These are phyloP conservation scores for Aristolochia fimbriata DNA, from an alignment of 164 flowering plant species.

Conservation along the genomic window DNA sequence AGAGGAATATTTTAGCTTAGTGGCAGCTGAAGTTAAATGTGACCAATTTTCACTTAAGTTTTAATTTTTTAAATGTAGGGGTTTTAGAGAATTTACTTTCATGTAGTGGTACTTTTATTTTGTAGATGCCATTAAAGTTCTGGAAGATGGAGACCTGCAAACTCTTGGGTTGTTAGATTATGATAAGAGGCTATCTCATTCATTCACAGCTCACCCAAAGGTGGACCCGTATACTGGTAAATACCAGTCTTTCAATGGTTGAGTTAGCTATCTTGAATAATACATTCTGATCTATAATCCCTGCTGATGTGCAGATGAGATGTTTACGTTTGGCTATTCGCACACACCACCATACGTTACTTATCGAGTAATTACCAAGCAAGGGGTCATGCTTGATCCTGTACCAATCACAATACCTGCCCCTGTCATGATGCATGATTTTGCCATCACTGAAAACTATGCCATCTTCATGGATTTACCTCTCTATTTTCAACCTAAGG, in stretches of 20 bases:
- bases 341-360: slow-evolving; percentile 75
- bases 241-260: slow-evolving; percentile 1
- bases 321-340: slow-evolving; percentile 95
- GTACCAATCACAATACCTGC: slow-evolving; percentile 84
- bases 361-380: slow-evolving; percentile 85
- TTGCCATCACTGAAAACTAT: slow-evolving; percentile 93
- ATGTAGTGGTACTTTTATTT: background rate
- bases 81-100: too few relatives aligned
- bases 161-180: slow-evolving; percentile 92
- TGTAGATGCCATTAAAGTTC: slow-evolving; percentile 73
- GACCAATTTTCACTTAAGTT: too few relatives aligned
- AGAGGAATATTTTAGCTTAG: too few relatives aligned
- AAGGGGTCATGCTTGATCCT: slow-evolving; percentile 90
- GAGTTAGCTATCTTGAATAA: background rate
- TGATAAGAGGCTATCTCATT: slow-evolving; percentile 81
- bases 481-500: slow-evolving; percentile 81
- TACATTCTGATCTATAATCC: slow-evolving; percentile 4
- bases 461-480: slow-evolving; percentile 98
- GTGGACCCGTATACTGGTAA: slow-evolving; percentile 91
- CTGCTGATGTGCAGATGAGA: slow-evolving; percentile 58
- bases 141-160: slow-evolving; percentile 97
- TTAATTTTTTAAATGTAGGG: too few relatives aligned
- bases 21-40: too few relatives aligned
- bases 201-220: slow-evolving; percentile 98
- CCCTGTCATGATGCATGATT: slow-evolving; percentile 98